These are phyloP conservation scores for Clonostachys byssicola DNA, from an alignment of 2,329 filamentous ascomycete species.

Conservation along the genomic window DNA sequence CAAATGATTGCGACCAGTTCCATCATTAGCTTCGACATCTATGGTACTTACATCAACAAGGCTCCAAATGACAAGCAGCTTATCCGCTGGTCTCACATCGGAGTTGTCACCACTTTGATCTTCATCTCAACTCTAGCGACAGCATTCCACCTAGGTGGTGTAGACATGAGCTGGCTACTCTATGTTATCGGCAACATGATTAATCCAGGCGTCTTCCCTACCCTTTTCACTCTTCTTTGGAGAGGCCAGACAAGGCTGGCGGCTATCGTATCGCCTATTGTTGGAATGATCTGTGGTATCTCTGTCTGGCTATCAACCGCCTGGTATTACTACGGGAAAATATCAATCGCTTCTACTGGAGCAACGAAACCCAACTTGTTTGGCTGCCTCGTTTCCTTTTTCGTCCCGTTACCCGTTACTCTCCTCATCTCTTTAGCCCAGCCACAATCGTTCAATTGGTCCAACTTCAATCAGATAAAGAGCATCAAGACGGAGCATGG, in stretches of 20 bases:
- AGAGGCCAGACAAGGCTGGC: slow-evolving; percentile 67
- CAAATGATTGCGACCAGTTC: slow-evolving; percentile 80
- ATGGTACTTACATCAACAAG: slow-evolving; percentile 23
- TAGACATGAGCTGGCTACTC: slow-evolving; percentile 72
- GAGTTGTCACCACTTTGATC: neutral
- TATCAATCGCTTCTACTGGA: slow-evolving; percentile 72
- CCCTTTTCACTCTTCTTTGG: slow-evolving; percentile 74
- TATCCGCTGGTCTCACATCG: neutral
- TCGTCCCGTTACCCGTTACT: slow-evolving; percentile 66
- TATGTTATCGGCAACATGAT: slow-evolving; percentile 70
- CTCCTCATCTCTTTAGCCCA: slow-evolving; percentile 12
- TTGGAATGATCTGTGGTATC: slow-evolving; percentile 59
- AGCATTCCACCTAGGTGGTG: slow-evolving; percentile 51
- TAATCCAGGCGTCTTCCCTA: slow-evolving; percentile 72
- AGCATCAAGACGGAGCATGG: slow-evolving; percentile 74
- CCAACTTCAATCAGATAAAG: slow-evolving; percentile 77
- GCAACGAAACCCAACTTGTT: slow-evolving; percentile 83
- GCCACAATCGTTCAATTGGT: slow-evolving; percentile 77
- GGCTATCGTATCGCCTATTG: slow-evolving; percentile 58
- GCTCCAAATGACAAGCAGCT: neutral
- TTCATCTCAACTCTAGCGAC: neutral
- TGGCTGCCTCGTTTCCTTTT: slow-evolving; percentile 77
- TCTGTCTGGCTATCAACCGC: slow-evolving; percentile 70
- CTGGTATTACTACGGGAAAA: slow-evolving; percentile 60
- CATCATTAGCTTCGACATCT: slow-evolving; percentile 81